Percentiles rank a stretch among this genome's conserved stretches.
Evolutionary conservation across 2,329 filamentous ascomycete species (phyloP).

Genomic region (Apiospora arundinis): DNA sequence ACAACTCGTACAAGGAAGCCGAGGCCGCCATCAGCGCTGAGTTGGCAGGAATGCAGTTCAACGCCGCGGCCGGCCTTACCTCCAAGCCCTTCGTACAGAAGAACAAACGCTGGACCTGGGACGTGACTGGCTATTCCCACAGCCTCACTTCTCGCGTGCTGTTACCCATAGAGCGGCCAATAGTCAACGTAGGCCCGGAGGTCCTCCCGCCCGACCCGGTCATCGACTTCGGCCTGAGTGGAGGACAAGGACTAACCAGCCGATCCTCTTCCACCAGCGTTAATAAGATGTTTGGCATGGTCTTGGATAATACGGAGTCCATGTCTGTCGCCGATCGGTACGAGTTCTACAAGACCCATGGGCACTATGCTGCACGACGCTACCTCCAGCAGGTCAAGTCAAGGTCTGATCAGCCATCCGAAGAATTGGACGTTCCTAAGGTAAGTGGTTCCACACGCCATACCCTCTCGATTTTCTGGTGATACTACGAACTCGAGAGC

Average conservation of each 20-base stretch:
- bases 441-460: not conserved
- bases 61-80: not conserved
- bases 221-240: not conserved
- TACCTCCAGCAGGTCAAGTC: not conserved
- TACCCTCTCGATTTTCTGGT: not conserved
- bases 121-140: not conserved
- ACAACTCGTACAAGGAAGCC: not conserved
- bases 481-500: not conserved
- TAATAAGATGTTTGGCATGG: not conserved
- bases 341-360: not conserved
- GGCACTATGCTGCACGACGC: not conserved
- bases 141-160: not conserved
- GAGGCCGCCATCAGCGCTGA: not conserved
- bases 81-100: not conserved
- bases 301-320: not conserved
- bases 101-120: not conserved
- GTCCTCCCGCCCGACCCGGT: not conserved
- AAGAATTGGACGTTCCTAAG: not conserved
- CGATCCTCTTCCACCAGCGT: not conserved
- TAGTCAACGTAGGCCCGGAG: not conserved
- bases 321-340: not conserved
- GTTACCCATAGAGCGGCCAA: not conserved
- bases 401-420: not conserved
- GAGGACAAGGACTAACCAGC: not conserved
- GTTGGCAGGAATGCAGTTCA: not conserved